Percentiles rank a stretch among this genome's conserved stretches.
phyloP scores from a whole-genome alignment of 73 alveolate genomes.

The Blepharisma stoltei region DNA sequence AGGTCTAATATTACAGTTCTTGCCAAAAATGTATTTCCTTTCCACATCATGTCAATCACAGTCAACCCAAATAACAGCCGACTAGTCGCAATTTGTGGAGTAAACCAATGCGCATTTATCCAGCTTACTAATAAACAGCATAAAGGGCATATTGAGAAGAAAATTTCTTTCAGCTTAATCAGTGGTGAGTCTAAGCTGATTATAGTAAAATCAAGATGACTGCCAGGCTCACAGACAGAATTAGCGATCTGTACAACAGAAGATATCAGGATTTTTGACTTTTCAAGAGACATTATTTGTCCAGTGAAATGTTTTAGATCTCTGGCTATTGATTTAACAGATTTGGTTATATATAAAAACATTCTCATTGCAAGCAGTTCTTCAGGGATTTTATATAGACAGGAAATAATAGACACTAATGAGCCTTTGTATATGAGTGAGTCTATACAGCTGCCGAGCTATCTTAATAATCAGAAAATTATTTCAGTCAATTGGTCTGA shows the following conservation, averaged over 20 bases:
- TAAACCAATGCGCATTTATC: not conserved
- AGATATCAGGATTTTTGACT: constrained; percentile 40
- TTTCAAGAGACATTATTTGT: constrained; percentile 35
- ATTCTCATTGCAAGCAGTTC: not conserved
- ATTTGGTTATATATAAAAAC: constrained; percentile 28
- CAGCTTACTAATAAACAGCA: not conserved
- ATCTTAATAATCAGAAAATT: not conserved
- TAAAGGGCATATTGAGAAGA: constrained; percentile 18
- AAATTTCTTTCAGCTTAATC: not conserved
- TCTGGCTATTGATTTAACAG: constrained; percentile 35
- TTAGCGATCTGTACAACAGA: constrained; percentile 46
- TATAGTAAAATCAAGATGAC: constrained; percentile 38
- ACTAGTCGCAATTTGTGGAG: constrained; percentile 3
- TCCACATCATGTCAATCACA: not conserved
- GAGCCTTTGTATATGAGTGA: constrained; percentile 1
- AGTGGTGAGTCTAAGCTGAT: constrained; percentile 9
- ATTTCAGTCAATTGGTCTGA: constrained; percentile 3
- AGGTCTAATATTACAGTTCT: not conserved
- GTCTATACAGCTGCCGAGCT: constrained; percentile 14
- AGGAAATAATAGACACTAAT: not conserved
- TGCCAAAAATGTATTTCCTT: constrained; percentile 11
- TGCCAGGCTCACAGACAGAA: constrained; percentile 42
- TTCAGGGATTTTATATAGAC: constrained; percentile 10
- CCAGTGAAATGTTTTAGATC: constrained; percentile 37
- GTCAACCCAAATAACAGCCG: not conserved